These are phyloP conservation scores for Alternaria gansuensis DNA, from an alignment of 2,329 filamentous ascomycete species.

Conservation along the genomic window DNA sequence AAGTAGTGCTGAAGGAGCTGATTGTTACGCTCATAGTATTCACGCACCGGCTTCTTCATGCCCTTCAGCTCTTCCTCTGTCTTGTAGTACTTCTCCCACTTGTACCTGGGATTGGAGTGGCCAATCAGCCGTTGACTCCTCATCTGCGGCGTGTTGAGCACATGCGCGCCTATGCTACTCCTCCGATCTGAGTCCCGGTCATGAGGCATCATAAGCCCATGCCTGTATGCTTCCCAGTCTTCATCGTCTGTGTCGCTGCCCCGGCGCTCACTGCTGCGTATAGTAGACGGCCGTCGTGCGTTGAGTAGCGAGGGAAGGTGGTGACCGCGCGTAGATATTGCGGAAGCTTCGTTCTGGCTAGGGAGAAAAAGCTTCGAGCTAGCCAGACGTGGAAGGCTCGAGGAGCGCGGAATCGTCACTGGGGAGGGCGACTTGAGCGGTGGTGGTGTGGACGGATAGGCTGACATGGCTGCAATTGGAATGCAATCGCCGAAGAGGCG, in stretches of 20 bases:
- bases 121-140: slow-evolving; percentile 88
- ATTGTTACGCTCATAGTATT: slow-evolving; percentile 92
- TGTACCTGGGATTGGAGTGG: slow-evolving; percentile 83
- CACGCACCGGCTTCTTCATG: slow-evolving; percentile 77
- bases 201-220: slow-evolving; percentile 44
- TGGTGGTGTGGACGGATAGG: slow-evolving; percentile 28
- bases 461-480: slow-evolving; percentile 26
- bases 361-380: slow-evolving; percentile 55
- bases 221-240: slow-evolving; percentile 41
- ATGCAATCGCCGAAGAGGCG: slow-evolving; percentile 5
- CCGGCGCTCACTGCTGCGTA: slow-evolving; percentile 42
- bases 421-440: slow-evolving; percentile 31
- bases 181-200: slow-evolving; percentile 51
- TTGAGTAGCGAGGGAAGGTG: slow-evolving; percentile 51
- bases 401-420: slow-evolving; percentile 28
- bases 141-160: slow-evolving; percentile 70
- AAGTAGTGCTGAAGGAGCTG: slow-evolving; percentile 88
- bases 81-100: slow-evolving; percentile 88
- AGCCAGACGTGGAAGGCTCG: slow-evolving; percentile 46
- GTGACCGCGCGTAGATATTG: slow-evolving; percentile 57
- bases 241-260: slow-evolving; percentile 46
- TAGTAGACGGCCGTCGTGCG: slow-evolving; percentile 43
- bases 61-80: slow-evolving; percentile 74
- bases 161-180: slow-evolving; percentile 54
- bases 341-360: slow-evolving; percentile 49